Percentiles rank a stretch among this genome's conserved stretches.
Evolutionary conservation across 1,139 yeast species (phyloP).

Genomic region (Meyerozyma elateridarum): DNA sequence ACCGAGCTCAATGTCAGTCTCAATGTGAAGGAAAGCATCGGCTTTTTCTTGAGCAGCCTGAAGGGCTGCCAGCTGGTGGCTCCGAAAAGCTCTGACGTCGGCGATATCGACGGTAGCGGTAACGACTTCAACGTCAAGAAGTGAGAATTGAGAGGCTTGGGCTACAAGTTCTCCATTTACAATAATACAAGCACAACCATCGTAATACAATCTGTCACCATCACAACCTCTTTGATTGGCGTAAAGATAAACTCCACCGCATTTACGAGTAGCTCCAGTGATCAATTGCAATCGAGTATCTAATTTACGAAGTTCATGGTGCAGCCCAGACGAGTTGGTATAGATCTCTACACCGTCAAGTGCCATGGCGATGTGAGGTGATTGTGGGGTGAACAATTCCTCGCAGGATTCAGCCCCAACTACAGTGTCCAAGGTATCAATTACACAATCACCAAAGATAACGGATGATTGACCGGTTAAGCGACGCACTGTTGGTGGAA

Average conservation of each 20-base stretch:
- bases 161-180: constrained; percentile 90
- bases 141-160: constrained; percentile 86
- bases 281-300: constrained; percentile 81
- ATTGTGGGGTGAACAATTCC: constrained; percentile 91
- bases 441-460: constrained; percentile 84
- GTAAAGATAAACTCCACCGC: constrained; percentile 93
- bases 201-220: constrained; percentile 94
- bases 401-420: constrained; percentile 97
- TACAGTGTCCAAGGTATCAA: constrained; percentile 78
- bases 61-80: constrained; percentile 69
- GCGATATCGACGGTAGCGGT: constrained; percentile 91
- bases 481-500: constrained; percentile 65
- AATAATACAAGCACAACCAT: constrained; percentile 92
- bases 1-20: constrained; percentile 54
- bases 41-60: constrained; percentile 57
- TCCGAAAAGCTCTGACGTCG: constrained; percentile 81
- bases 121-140: constrained; percentile 87
- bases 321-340: constrained; percentile 94
- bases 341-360: constrained; percentile 94
- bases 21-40: constrained; percentile 56
- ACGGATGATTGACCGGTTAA: constrained; percentile 64
- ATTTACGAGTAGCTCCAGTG: constrained; percentile 86
- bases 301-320: constrained; percentile 88
- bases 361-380: constrained; percentile 90
- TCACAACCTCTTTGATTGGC: constrained; percentile 97